Evolutionary conservation across 2,329 filamentous ascomycete species (phyloP).

Genomic region (Hypomyces rosellus): DNA sequence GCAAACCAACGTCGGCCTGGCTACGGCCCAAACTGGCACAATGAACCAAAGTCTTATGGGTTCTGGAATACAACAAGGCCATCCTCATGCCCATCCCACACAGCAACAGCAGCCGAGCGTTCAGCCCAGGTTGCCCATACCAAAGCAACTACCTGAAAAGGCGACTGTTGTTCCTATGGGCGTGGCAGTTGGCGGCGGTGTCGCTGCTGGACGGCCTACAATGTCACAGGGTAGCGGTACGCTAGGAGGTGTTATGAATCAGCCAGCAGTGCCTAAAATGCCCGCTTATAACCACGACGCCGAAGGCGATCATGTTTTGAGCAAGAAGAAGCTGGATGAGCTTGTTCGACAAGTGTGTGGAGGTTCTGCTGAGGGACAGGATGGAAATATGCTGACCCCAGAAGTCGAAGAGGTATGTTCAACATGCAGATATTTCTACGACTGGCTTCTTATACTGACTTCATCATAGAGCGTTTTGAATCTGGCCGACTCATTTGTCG

Average conservation of each 20-base stretch:
- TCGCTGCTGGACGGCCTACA: conserved; percentile 68
- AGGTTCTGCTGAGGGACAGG: conserved; percentile 63
- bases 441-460: conserved; percentile 12
- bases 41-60: conserved; percentile 28
- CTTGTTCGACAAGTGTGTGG: conserved; percentile 91
- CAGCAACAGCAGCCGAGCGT: conserved; percentile 34
- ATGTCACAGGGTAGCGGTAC: conserved; percentile 71
- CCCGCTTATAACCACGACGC: conserved; percentile 83
- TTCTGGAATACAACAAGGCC: conserved; percentile 21
- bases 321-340: conserved; percentile 95
- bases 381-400: conserved; percentile 73
- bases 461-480: conserved; percentile 68
- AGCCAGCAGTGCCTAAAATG: conserved; percentile 76
- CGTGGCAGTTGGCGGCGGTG: conserved; percentile 60
- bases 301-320: conserved; percentile 87
- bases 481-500: conserved; percentile 90
- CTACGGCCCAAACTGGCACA: conserved; percentile 19
- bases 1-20: conserved; percentile 24
- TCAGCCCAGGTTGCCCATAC: conserved; percentile 68
- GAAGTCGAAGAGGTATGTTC: conserved; percentile 86
- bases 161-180: conserved; percentile 66
- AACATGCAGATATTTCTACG: not conserved
- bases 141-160: conserved; percentile 65
- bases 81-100: conserved; percentile 15
- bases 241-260: conserved; percentile 75